A percentile compares a stretch with the other conserved stretches of the same genome.
Conservation (phyloP, 495 filamentous ascomycete genomes). For the Penicillium ucsense region DNA sequence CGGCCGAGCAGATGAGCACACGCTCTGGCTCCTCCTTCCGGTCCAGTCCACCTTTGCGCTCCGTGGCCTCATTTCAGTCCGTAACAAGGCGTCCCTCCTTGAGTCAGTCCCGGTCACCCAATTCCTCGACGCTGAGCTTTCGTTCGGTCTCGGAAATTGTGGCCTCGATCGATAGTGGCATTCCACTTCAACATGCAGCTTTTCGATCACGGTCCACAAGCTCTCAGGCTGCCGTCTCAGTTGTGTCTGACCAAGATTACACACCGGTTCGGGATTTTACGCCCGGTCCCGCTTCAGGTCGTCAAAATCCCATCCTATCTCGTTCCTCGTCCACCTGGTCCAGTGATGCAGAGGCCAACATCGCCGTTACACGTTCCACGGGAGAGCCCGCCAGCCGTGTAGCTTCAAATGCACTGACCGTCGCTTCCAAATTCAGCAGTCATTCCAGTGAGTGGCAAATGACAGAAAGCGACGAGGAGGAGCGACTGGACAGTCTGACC, state of each 20-base stretch:
- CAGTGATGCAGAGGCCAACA: conserved; percentile 19
- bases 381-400: background rate
- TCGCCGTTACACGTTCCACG: conserved; percentile 2
- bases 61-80: conserved; percentile 22
- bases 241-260: conserved; percentile 20
- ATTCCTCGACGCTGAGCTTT: conserved; percentile 29
- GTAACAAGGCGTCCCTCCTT: conserved; percentile 19
- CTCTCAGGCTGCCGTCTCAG: conserved; percentile 35
- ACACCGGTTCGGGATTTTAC: conserved; percentile 23
- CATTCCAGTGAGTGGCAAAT: conserved; percentile 38
- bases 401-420: too few species aligned
- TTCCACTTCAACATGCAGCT: conserved; percentile 40
- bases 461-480: conserved; percentile 28
- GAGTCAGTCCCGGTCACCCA: conserved; percentile 29
- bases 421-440: conserved; percentile 2
- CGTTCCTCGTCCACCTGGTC: conserved; percentile 60
- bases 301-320: conserved; percentile 68
- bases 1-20: conserved; percentile 21
- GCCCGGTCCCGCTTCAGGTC: conserved; percentile 31
- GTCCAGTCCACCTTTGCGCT: conserved; percentile 29
- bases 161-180: conserved; percentile 29
- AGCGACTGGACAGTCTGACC: conserved; percentile 32
- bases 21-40: conserved; percentile 32
- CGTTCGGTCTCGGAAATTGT: conserved; percentile 30
- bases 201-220: conserved; percentile 40